A percentile compares a stretch with the other conserved stretches of the same genome.
These are phyloP conservation scores for Sutorius eximius DNA, from an alignment of 1,284 basidiomycete genomes.

Conservation along the genomic window DNA sequence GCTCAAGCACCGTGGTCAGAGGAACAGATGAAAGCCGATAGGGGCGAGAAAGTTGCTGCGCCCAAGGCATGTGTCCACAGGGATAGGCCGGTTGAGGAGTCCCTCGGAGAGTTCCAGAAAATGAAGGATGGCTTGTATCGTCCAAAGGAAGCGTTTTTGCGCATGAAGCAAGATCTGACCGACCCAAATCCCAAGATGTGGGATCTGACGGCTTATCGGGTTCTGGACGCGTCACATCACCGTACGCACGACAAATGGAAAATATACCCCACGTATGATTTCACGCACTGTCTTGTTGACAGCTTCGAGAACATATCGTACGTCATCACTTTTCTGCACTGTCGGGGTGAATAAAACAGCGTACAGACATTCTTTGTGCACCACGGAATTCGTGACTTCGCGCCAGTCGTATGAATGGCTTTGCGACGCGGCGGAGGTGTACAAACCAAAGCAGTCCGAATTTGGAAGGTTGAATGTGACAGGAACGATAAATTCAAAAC, in stretches of 20 bases:
- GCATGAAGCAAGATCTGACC: conserved; percentile 97
- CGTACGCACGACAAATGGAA: conserved; percentile 93
- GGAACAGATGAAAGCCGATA: conserved; percentile 87
- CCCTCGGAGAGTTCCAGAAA: conserved; percentile 83
- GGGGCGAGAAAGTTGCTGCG: conserved; percentile 79
- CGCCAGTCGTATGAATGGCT: conserved; percentile 99
- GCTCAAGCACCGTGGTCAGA: conserved; percentile 44
- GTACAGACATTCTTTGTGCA: conserved; percentile 92
- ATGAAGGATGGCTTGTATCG: conserved; percentile 93
- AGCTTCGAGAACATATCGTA: conserved; percentile 99
- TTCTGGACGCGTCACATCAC: conserved; percentile 90
- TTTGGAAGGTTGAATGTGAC: conserved; percentile 93
- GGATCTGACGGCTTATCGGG: conserved; percentile 97
- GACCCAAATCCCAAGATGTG: conserved; percentile 99
- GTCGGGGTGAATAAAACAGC: not conserved
- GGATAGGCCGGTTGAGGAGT: conserved; percentile 81
- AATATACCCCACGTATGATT: conserved; percentile 97
- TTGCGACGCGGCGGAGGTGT: conserved; percentile 94
- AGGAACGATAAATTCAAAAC: conserved; percentile 96
- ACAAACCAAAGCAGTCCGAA: conserved; percentile 98
- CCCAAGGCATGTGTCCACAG: conserved; percentile 89
- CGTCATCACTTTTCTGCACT: conserved; percentile 36
- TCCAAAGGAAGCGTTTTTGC: conserved; percentile 87
- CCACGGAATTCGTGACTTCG: conserved; percentile 94
- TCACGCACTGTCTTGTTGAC: conserved; percentile 98